Percentiles rank a stretch among this genome's conserved stretches.
Evolutionary conservation across 352 stramenopile genomes (phyloP).

Genomic region (Pilasporangium apinafurcum): DNA sequence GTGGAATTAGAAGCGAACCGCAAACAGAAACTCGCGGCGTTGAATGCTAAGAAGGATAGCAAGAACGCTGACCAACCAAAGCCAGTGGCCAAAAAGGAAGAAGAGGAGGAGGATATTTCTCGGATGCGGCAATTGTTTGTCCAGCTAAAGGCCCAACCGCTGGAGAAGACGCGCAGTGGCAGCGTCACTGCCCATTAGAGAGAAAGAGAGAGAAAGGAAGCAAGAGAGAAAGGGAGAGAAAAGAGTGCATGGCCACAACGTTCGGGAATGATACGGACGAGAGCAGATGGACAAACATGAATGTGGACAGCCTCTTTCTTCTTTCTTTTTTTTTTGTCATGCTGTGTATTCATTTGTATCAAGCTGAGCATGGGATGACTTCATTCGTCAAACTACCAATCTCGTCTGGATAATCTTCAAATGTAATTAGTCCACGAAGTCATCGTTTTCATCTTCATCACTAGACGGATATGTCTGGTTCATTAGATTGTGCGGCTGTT

Average conservation of each 20-base stretch:
- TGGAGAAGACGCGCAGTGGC: slow-evolving; percentile 69
- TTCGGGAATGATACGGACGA: too few relatives aligned
- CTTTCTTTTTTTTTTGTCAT: not conserved
- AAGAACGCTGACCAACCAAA: slow-evolving; percentile 33
- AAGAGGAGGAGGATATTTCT: slow-evolving; percentile 81
- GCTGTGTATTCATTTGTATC: not conserved
- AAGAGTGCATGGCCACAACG: not conserved
- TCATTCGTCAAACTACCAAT: slow-evolving; percentile 6
- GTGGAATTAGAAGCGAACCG: slow-evolving; percentile 85
- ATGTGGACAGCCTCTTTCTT: not conserved
- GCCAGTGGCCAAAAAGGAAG: slow-evolving; percentile 37
- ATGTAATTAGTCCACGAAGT: slow-evolving; percentile 17
- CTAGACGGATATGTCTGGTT: slow-evolving; percentile 27
- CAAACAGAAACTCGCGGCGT: slow-evolving; percentile 63
- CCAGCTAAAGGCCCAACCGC: slow-evolving; percentile 89
- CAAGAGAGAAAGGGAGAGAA: slow-evolving; percentile 1
- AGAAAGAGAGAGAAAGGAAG: slow-evolving; percentile 1
- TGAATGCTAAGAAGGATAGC: slow-evolving; percentile 41
- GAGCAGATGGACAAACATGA: too few relatives aligned
- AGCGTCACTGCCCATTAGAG: slow-evolving; percentile 37
- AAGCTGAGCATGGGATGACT: slow-evolving; percentile 2
- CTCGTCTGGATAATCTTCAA: not conserved
- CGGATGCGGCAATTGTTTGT: slow-evolving; percentile 93
- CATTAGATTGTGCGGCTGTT: too few relatives aligned
- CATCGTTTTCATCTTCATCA: slow-evolving; percentile 24